phyloP scores from a whole-genome alignment of 805 yeast genomes.

The Yarrowia osloensis region DNA sequence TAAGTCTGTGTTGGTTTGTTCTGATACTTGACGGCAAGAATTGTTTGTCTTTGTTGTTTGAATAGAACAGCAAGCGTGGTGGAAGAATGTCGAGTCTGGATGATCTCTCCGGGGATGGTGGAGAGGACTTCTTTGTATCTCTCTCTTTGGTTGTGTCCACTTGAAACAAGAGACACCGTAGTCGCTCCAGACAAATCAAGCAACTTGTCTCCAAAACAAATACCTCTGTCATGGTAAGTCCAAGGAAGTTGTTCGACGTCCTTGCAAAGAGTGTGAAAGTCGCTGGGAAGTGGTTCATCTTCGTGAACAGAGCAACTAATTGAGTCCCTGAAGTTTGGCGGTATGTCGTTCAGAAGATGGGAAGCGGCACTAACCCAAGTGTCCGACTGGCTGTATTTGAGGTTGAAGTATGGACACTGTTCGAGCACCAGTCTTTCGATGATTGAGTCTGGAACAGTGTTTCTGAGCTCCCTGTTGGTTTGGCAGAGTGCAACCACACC shows the following conservation, averaged over 20 bases:
- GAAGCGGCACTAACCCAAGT: not conserved
- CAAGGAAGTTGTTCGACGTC: not conserved
- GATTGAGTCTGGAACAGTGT: not conserved
- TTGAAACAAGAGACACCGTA: not conserved
- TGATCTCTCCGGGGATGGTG: not conserved
- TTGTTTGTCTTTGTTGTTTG: rapidly evolving
- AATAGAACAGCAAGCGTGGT: not conserved
- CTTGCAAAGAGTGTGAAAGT: not conserved
- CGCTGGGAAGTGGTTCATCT: not conserved
- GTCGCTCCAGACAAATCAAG: not conserved
- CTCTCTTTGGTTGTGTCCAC: no score
- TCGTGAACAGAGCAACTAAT: not conserved
- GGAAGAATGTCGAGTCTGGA: not conserved
- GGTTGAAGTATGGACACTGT: not conserved
- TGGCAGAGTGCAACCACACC: not conserved
- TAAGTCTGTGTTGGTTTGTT: no score
- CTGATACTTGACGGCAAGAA: not conserved
- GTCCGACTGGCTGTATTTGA: not conserved
- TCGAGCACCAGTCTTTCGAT: not conserved
- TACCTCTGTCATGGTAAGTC: not conserved
- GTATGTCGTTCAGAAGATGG: no score
- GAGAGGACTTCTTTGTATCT: no score
- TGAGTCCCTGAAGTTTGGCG: no score
- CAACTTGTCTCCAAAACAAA: not conserved
- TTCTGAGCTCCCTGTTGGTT: not conserved